A percentile compares a stretch with the other conserved stretches of the same genome.
Conservation (phyloP, 257 asterid genomes). For the Primulina eburnea region DNA sequence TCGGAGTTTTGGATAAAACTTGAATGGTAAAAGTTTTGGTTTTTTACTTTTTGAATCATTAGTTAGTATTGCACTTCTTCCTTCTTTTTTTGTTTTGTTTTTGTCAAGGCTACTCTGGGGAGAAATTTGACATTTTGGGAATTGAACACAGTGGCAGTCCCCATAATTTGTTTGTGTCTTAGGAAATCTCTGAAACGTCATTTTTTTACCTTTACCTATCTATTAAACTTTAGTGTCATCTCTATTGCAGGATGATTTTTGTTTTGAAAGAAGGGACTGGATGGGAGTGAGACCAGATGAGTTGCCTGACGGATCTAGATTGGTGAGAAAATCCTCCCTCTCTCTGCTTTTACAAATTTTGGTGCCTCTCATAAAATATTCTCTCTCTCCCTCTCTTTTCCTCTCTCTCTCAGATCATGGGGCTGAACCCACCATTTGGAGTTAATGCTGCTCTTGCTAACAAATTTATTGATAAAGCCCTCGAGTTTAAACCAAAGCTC, state of each 20-base stretch:
- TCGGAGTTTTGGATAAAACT: neutral
- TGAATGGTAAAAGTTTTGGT: neutral
- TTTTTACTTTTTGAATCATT: neutral
- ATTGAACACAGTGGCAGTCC: neutral
- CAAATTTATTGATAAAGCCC: conserved; percentile 75
- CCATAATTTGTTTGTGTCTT: neutral
- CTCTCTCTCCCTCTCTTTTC: neutral
- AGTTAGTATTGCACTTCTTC: neutral
- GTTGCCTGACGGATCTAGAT: conserved; percentile 62
- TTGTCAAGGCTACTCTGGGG: neutral
- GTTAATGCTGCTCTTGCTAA: conserved; percentile 73
- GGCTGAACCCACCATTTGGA: conserved; percentile 97
- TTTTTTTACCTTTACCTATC: neutral
- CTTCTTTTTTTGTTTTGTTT: neutral
- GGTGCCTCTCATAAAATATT: conserved; percentile 16
- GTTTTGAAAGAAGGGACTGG: conserved; percentile 91
- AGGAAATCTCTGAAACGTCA: neutral
- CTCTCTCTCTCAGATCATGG: conserved; percentile 65
- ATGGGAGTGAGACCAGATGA: conserved; percentile 52
- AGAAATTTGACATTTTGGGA: too few relatives aligned
- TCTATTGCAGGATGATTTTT: conserved; percentile 58
- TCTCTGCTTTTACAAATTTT: conserved; percentile 15
- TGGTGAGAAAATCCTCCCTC: conserved; percentile 53
- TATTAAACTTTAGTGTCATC: neutral
- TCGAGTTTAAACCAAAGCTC: conserved; percentile 83